A percentile compares a stretch with the other conserved stretches of the same genome.
These are phyloP conservation scores for Macrophomina phaseolina DNA, from an alignment of 2,329 filamentous ascomycete species.

Conservation along the genomic window DNA sequence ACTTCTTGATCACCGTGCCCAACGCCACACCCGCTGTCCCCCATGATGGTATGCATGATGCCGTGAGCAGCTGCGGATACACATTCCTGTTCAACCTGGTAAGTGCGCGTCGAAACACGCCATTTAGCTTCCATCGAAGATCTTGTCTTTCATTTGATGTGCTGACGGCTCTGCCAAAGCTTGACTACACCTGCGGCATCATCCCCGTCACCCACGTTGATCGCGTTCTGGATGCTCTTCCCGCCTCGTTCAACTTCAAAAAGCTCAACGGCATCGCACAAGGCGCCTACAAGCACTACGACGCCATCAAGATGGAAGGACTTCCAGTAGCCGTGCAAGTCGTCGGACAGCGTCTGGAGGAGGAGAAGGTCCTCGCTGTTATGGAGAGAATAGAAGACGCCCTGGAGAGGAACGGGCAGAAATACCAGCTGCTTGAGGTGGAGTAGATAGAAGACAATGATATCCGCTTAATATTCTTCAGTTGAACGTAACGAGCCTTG, in stretches of 20 bases:
- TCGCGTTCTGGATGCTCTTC: constrained; percentile 67
- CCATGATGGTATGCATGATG: constrained; percentile 84
- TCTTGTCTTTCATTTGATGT: too few species aligned
- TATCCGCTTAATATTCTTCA: not conserved
- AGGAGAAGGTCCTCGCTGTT: constrained; percentile 83
- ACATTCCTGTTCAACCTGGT: constrained; percentile 92
- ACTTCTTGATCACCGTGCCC: constrained; percentile 81
- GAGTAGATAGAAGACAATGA: constrained; percentile 36
- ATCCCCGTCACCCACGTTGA: constrained; percentile 88
- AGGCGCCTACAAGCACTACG: constrained; percentile 86
- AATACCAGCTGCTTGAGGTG: constrained; percentile 57
- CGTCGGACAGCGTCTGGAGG: constrained; percentile 77
- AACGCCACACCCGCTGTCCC: constrained; percentile 91
- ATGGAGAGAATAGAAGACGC: constrained; percentile 82
- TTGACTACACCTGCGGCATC: constrained; percentile 85
- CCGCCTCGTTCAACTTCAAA: constrained; percentile 63
- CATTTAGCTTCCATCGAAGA: too few species aligned
- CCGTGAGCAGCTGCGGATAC: constrained; percentile 86
- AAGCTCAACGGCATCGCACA: constrained; percentile 78
- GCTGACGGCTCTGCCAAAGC: constrained; percentile 49
- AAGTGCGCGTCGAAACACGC: constrained; percentile 40
- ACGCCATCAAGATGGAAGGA: constrained; percentile 82
- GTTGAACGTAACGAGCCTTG: too few species aligned
- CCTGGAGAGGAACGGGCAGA: constrained; percentile 61
- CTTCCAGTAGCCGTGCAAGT: constrained; percentile 87